A percentile compares a stretch with the other conserved stretches of the same genome.
phyloP scores from a whole-genome alignment of 2,329 filamentous ascomycete genomes.

The Pyricularia grisea region DNA sequence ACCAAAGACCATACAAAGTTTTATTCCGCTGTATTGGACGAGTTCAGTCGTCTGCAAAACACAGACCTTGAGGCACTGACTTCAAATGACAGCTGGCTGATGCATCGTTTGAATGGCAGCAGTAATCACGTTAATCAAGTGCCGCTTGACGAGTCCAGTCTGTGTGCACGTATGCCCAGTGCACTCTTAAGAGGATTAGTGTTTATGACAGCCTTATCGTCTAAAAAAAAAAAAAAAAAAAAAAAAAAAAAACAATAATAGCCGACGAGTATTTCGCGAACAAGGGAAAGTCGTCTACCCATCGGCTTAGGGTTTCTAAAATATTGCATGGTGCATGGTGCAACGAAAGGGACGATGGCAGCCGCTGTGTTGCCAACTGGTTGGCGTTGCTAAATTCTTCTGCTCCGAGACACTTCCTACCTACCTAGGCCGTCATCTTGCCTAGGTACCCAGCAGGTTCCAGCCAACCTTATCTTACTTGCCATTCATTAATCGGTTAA shows the following conservation, averaged over 20 bases:
- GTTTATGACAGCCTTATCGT: background rate
- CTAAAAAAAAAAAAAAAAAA: background rate
- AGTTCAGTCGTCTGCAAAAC: background rate
- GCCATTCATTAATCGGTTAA: background rate
- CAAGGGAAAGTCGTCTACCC: background rate
- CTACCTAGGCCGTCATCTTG: too few species aligned
- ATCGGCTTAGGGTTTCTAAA: background rate
- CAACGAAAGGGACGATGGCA: background rate
- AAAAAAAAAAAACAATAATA: background rate
- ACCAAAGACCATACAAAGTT: background rate
- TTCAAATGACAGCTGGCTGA: background rate
- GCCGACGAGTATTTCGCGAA: background rate
- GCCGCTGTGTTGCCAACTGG: too few species aligned
- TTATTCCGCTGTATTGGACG: background rate
- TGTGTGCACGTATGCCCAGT: background rate
- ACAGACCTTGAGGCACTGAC: background rate
- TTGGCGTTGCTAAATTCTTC: too few species aligned
- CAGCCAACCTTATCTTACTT: background rate
- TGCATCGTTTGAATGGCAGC: background rate
- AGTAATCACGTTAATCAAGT: background rate
- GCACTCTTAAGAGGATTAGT: background rate
- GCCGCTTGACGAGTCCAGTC: background rate
- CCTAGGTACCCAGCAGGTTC: too few species aligned
- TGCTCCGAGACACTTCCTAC: too few species aligned
- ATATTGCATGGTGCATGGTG: background rate